Evolutionary conservation across 2,329 filamentous ascomycete genomes (phyloP).

Genomic region (Esteya vermicola): DNA sequence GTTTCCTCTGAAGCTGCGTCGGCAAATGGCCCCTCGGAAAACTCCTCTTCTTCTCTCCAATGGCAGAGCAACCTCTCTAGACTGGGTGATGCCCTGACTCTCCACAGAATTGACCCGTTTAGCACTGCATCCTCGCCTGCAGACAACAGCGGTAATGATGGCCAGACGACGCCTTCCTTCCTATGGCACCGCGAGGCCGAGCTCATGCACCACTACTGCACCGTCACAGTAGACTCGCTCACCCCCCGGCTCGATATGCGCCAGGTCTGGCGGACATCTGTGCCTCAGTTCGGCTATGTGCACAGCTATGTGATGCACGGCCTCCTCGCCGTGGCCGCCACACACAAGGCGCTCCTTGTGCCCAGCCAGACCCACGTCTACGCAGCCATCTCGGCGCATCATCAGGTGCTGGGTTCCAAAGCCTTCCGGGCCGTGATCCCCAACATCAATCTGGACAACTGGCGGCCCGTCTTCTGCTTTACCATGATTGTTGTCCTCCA

Average conservation of each 20-base stretch:
- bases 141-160: no score
- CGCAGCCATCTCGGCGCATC: not conserved
- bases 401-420: not conserved
- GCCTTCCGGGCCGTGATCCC: not conserved
- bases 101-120: not conserved
- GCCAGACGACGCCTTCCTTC: no score
- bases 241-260: not conserved
- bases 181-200: not conserved
- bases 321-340: not conserved
- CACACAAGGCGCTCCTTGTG: not conserved
- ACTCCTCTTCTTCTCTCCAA: no score
- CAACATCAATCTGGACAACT: not conserved
- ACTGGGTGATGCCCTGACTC: not conserved
- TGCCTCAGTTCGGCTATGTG: not conserved
- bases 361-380: not conserved
- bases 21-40: no score
- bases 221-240: not conserved
- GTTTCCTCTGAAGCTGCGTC: no score
- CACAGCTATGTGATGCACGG: not conserved
- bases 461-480: not conserved
- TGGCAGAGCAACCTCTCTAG: not conserved
- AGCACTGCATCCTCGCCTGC: not conserved
- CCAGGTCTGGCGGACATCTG: not conserved
- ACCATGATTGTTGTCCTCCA: not conserved
- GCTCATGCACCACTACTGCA: not conserved